Percentiles rank a stretch among this genome's conserved stretches.
phyloP scores from a whole-genome alignment of 148 eudicot species.

The Linanthus parryae region DNA sequence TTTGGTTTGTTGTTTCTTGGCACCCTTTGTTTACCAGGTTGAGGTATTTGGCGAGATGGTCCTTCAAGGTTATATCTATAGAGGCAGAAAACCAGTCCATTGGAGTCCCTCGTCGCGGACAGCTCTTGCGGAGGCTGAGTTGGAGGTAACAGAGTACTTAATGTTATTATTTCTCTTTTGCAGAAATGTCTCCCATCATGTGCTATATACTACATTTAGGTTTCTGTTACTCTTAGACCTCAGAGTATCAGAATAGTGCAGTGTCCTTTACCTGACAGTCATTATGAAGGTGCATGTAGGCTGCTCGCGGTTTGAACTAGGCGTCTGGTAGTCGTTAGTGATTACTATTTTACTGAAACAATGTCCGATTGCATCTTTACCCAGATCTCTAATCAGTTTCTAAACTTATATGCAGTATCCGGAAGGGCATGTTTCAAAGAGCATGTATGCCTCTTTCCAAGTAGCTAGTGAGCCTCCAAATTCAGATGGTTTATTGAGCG shows the following conservation, averaged over 20 bases:
- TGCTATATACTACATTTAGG: neutral
- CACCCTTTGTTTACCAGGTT: slow-evolving; percentile 36
- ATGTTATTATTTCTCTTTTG: neutral
- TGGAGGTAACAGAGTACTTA: slow-evolving; percentile 47
- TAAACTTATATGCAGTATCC: slow-evolving; percentile 56
- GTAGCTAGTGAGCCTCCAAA: slow-evolving; percentile 42
- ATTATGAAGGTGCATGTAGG: no score
- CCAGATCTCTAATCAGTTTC: slow-evolving; percentile 17
- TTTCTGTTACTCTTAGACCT: no score
- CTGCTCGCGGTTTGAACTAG: no score
- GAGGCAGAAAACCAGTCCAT: slow-evolving; percentile 98
- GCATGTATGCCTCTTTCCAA: slow-evolving; percentile 79
- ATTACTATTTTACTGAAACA: no score
- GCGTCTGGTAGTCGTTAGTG: no score
- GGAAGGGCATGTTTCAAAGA: slow-evolving; percentile 62
- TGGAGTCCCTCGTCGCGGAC: slow-evolving; percentile 99
- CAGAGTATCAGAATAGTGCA: no score
- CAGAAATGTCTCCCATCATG: neutral
- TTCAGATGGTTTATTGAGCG: slow-evolving; percentile 45
- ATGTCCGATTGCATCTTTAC: no score
- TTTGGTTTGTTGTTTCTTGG: slow-evolving; percentile 15
- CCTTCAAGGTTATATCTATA: slow-evolving; percentile 77
- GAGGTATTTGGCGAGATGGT: slow-evolving; percentile 97
- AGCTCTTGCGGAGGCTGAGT: slow-evolving; percentile 97
- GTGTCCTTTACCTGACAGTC: no score